Conservation (phyloP, 2,329 filamentous ascomycete genomes). For the Colletotrichum sp. region DNA sequence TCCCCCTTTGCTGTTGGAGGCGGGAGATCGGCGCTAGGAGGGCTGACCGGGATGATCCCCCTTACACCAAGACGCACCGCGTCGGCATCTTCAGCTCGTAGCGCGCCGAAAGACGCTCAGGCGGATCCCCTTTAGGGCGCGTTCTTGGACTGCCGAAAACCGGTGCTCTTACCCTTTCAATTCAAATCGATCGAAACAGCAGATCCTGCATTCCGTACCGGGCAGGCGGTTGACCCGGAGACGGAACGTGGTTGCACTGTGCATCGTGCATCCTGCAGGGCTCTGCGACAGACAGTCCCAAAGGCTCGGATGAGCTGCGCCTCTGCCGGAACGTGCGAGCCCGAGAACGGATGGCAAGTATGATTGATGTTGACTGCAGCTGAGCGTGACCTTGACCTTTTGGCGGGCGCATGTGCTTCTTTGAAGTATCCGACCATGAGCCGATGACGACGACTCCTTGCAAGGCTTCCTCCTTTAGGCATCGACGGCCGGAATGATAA, state of each 20-base stretch:
- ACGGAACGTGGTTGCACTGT: neutral
- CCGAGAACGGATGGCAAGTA: neutral
- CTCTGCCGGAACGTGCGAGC: neutral
- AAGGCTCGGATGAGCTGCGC: neutral
- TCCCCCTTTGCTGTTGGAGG: neutral
- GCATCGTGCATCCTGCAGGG: neutral
- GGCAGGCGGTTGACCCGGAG: neutral
- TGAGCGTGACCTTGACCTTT: neutral
- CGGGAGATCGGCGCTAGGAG: neutral
- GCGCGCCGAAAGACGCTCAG: neutral
- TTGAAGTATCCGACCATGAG: neutral
- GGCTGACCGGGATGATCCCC: neutral
- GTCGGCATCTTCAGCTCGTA: neutral
- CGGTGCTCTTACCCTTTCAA: neutral
- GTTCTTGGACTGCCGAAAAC: neutral
- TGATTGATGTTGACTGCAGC: neutral
- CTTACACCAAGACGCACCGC: neutral
- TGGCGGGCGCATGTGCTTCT: neutral
- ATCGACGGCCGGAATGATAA: neutral
- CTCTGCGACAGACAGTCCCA: neutral
- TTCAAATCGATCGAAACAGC: neutral
- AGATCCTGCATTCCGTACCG: neutral
- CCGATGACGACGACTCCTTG: neutral
- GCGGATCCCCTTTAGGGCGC: neutral
- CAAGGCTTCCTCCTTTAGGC: neutral